Evolutionary conservation across 768 basidiomycete species (phyloP).

Genomic region (Lactifluus hygrophoroides): DNA sequence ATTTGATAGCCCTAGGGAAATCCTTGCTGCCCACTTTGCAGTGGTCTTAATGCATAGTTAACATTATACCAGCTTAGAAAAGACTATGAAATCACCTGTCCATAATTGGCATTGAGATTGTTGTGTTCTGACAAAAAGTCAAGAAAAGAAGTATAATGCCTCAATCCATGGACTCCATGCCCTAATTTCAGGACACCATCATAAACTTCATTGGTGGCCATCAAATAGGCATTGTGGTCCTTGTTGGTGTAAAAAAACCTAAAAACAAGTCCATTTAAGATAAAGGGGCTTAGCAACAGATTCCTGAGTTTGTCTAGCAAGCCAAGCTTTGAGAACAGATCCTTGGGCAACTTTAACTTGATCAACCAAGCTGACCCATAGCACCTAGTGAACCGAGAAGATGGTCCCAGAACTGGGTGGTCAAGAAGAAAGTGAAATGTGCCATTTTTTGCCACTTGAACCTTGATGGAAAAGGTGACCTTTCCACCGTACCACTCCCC

Average conservation of each 20-base stretch:
- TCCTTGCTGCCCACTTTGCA: conserved; percentile 58
- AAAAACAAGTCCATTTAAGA: conserved; percentile 48
- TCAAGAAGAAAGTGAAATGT: conserved; percentile 38
- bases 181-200: neutral
- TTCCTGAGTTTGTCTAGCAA: conserved; percentile 26
- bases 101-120: conserved; percentile 34
- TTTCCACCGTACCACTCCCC: conserved; percentile 54
- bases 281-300: conserved; percentile 41
- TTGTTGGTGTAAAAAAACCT: conserved; percentile 50
- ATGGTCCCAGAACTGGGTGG: conserved; percentile 42
- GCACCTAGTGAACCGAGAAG: conserved; percentile 46
- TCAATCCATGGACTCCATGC: neutral
- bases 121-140: conserved; percentile 52
- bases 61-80: neutral
- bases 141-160: conserved; percentile 28
- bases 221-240: conserved; percentile 46
- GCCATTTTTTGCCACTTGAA: conserved; percentile 20
- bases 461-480: conserved; percentile 42
- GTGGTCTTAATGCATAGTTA: conserved; percentile 35
- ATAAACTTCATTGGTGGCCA: conserved; percentile 43
- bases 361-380: conserved; percentile 59
- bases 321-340: conserved; percentile 26
- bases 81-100: conserved; percentile 36
- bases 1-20: conserved; percentile 52
- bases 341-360: conserved; percentile 37